Evolutionary conservation across 1,284 basidiomycete species (phyloP), one percentile per base, ranked within the genome.

Genomic region (Rhizoctonia solani): DNA sequence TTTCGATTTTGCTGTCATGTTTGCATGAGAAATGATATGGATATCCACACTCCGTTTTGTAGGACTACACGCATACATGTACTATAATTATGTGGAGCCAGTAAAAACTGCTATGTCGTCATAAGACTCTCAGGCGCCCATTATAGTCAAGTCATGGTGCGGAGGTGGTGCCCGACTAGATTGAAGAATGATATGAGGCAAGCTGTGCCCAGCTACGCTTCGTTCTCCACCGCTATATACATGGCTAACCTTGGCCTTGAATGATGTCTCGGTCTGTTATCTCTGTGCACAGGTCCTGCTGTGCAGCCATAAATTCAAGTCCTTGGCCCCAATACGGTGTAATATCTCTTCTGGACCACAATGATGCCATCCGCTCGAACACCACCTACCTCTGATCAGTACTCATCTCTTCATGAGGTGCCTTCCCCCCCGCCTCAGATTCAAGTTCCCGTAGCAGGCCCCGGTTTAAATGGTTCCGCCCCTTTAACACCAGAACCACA

Each of bases 401-500:
- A 65, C 37, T 32, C 37, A 5, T 49, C 59, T 1, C 25, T 65
- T 14, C 59, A 49, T 6, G 46, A 27, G 46, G 23, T 14, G 13
- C 9, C 13, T 4, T 47, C 44, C 16, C 56, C 56, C 3, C 47
- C 47, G 19, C 34, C 49, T 6, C 19, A 63, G 19, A 16, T 21
- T 16, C 41, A 44, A 4, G 32, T 11, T 11, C 32, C 32, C 32
- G 32, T 34, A 4, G 32, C 4, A 34, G 11, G 32, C 4, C 32
- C 32, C 32, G 32, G 32, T 34, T 11, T 11, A 4, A 4, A 34
- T 34, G 32, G 32, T 16, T 44, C 41, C n/a, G 41, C 41, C 5
- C 41, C 41, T 6, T 21, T 44, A 16, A 44, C 41, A 5, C 59
- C 59, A 3, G 59, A 65, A 21, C 59, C 59, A 3, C 59, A 65